Percentiles rank a stretch among this genome's conserved stretches.
These are phyloP conservation scores for Grifola frondosa DNA, from an alignment of 1,284 basidiomycete species.

Conservation along the genomic window DNA sequence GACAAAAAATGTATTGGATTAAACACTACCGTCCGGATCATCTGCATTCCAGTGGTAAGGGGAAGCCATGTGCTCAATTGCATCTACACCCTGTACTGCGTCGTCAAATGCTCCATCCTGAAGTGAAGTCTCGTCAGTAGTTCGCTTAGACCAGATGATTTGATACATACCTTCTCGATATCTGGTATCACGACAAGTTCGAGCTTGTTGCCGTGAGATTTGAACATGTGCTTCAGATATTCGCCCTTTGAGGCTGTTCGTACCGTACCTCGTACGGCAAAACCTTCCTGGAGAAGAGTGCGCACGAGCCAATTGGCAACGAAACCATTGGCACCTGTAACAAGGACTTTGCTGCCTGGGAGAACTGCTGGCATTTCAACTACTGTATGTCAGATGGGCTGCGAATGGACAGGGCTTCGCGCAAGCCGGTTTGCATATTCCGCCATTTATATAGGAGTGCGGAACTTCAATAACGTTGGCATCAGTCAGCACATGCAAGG, in stretches of 20 bases:
- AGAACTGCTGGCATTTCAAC: constrained; percentile 34
- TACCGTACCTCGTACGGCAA: constrained; percentile 56
- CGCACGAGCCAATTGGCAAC: constrained; percentile 41
- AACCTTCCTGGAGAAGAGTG: constrained; percentile 40
- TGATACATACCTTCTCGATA: constrained; percentile 46
- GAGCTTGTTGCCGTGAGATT: constrained; percentile 44
- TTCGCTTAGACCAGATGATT: not conserved
- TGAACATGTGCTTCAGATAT: constrained; percentile 49
- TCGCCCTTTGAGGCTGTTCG: constrained; percentile 50
- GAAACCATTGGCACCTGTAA: constrained; percentile 44
- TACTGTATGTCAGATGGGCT: too few relatives aligned
- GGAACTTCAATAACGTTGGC: too few relatives aligned
- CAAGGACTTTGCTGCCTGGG: constrained; percentile 35
- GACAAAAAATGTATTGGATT: too few relatives aligned
- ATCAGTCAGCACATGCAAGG: too few relatives aligned
- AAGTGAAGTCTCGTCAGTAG: not conserved
- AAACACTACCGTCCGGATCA: constrained; percentile 38
- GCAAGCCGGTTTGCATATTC: too few relatives aligned
- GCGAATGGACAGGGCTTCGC: too few relatives aligned
- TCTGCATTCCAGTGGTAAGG: constrained; percentile 36
- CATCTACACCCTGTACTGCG: constrained; percentile 13
- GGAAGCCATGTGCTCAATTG: constrained; percentile 46
- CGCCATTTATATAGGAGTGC: too few relatives aligned
- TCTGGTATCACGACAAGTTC: constrained; percentile 55
- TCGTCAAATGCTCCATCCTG: constrained; percentile 19